Percentiles rank a stretch among this genome's conserved stretches.
Conservation (phyloP, 2,329 filamentous ascomycete genomes). For the Ophiostoma australiae region DNA sequence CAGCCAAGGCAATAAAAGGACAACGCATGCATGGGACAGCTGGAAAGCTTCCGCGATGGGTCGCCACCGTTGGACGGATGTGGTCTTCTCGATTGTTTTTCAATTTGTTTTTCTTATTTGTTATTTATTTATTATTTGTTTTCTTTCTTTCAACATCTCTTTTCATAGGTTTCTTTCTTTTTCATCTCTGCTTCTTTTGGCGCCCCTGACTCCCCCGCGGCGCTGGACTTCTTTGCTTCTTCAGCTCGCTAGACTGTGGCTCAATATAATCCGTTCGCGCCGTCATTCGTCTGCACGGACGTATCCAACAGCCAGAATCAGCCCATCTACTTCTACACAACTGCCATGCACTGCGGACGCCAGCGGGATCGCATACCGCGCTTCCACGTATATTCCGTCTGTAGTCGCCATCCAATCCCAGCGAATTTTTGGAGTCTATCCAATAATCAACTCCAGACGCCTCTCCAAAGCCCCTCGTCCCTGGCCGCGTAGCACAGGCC, state of each 20-base stretch:
- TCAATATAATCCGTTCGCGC: no score
- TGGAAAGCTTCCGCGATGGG: neutral
- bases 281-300: no score
- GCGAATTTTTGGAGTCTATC: neutral
- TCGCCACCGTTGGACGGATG: neutral
- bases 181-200: no score
- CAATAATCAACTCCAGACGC: neutral
- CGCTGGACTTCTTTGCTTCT: no score
- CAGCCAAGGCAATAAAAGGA: neutral
- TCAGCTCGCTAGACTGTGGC: no score
- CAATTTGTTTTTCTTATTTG: neutral
- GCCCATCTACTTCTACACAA: neutral
- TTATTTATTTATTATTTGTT: no score
- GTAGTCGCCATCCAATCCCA: neutral
- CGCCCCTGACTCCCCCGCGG: no score
- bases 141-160: no score
- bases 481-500: neutral
- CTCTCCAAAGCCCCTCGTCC: neutral
- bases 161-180: no score
- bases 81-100: no score
- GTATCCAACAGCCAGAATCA: no score
- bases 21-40: neutral
- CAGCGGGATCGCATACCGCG: neutral
- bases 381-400: neutral
- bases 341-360: neutral